phyloP scores from a whole-genome alignment of 2,329 filamentous ascomycete species.

The Clonostachys sp. region DNA sequence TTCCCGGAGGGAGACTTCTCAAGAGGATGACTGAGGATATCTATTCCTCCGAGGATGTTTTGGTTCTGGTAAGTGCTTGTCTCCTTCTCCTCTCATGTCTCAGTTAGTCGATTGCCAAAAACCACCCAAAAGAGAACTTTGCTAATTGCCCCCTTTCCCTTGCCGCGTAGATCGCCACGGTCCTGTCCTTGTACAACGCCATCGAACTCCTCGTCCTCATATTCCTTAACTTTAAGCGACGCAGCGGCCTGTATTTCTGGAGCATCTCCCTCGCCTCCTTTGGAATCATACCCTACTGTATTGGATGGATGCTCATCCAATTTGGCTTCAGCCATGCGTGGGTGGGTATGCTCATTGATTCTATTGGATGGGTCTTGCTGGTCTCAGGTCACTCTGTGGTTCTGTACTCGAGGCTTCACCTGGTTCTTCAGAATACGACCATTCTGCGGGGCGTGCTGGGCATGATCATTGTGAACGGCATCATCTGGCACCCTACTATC shows the following conservation, averaged over 20 bases:
- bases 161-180: not conserved
- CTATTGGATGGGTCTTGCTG: constrained; percentile 28
- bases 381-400: constrained; percentile 55
- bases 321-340: constrained; percentile 10
- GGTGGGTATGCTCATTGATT: not conserved
- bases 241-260: constrained; percentile 28
- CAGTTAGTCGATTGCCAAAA: too few species aligned
- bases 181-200: constrained; percentile 21
- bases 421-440: constrained; percentile 44
- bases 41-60: too few species aligned
- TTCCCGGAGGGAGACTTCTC: too few species aligned
- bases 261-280: constrained; percentile 22
- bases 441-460: constrained; percentile 40
- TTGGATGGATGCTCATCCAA: constrained; percentile 36
- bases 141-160: not conserved
- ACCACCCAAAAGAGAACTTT: not conserved
- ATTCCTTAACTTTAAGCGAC: constrained; percentile 20
- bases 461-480: constrained; percentile 49
- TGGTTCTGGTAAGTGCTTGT: too few species aligned
- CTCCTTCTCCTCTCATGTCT: too few species aligned
- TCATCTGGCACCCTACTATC: constrained; percentile 45
- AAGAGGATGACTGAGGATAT: too few species aligned
- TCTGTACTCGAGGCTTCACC: constrained; percentile 54
- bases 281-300: constrained; percentile 23
- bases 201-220: constrained; percentile 24